Evolutionary conservation across 176 grass and related monocot genomes (phyloP).

Genomic region (Cenchrus fungigraminus): DNA sequence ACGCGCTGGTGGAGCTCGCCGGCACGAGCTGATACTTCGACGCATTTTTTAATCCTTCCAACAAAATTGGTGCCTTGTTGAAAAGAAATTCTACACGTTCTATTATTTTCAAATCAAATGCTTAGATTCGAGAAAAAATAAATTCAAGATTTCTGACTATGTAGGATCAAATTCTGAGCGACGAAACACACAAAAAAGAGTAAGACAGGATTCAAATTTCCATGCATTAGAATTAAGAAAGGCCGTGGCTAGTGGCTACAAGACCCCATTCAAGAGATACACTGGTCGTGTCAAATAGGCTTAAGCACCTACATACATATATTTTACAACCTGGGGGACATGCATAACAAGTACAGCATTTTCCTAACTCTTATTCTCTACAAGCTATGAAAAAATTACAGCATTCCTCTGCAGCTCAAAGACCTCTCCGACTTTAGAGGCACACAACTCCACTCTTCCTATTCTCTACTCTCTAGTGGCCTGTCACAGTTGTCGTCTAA

Average conservation of each 20-base stretch:
- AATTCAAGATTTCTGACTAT: neutral
- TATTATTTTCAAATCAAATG: neutral
- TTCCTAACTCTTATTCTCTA: constrained; percentile 47
- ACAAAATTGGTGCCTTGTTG: no score
- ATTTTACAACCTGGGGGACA: constrained; percentile 40
- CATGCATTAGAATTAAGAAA: constrained; percentile 7
- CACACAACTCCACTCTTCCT: constrained; percentile 15
- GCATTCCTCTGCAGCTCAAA: constrained; percentile 27
- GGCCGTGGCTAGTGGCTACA: neutral
- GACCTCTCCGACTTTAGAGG: constrained; percentile 12
- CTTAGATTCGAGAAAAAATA: neutral
- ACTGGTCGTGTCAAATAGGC: neutral
- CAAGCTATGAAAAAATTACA: constrained; percentile 70
- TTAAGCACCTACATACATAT: constrained; percentile 13
- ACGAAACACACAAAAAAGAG: no score
- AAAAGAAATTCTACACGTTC: neutral
- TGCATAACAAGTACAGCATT: constrained; percentile 26
- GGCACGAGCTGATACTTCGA: no score
- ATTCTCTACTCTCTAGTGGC: constrained; percentile 24
- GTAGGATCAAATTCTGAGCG: neutral
- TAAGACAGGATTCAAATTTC: neutral
- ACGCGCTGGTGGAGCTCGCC: no score
- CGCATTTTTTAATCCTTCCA: no score
- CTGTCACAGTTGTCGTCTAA: neutral
- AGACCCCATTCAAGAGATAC: neutral